These are phyloP conservation scores for Torulaspora quercuum DNA, from an alignment of 805 yeast species.

Conservation along the genomic window DNA sequence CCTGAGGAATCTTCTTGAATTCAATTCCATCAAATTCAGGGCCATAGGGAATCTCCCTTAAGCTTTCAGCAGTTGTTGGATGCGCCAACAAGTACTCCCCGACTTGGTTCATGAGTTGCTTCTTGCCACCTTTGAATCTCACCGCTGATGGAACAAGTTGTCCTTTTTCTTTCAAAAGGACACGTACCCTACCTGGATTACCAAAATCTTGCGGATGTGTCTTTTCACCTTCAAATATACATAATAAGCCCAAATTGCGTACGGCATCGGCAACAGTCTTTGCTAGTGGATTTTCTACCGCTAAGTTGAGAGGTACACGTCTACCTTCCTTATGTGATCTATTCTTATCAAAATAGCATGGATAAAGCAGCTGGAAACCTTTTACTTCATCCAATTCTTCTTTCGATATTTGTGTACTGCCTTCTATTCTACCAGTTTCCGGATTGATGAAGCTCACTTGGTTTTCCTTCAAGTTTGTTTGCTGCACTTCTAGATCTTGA, in stretches of 20 bases:
- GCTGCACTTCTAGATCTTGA: conserved; percentile 43
- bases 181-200: conserved; percentile 93
- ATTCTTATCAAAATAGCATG: conserved; percentile 83
- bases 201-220: conserved; percentile 96
- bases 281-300: conserved; percentile 87
- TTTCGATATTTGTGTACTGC: conserved; percentile 39
- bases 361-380: conserved; percentile 73
- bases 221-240: conserved; percentile 71
- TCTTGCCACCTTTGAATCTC: conserved; percentile 45
- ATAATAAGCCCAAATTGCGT: conserved; percentile 33
- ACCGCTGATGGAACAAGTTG: conserved; percentile 34
- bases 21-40: conserved; percentile 55
- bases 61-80: conserved; percentile 65
- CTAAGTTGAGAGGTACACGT: conserved; percentile 62
- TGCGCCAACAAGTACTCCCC: conserved; percentile 58
- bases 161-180: conserved; percentile 56
- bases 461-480: conserved; percentile 1
- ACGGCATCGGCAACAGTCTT: conserved; percentile 76
- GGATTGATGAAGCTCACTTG: conserved; percentile 29
- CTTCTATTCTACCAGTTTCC: conserved; percentile 31
- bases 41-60: conserved; percentile 63
- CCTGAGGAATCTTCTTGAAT: conserved; percentile 64
- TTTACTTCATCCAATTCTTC: conserved; percentile 64
- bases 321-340: conserved; percentile 80
- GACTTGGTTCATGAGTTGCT: conserved; percentile 59